A percentile compares a stretch with the other conserved stretches of the same genome.
Evolutionary conservation across 2,329 filamentous ascomycete species (phyloP).

Genomic region (Venturia carpophila): DNA sequence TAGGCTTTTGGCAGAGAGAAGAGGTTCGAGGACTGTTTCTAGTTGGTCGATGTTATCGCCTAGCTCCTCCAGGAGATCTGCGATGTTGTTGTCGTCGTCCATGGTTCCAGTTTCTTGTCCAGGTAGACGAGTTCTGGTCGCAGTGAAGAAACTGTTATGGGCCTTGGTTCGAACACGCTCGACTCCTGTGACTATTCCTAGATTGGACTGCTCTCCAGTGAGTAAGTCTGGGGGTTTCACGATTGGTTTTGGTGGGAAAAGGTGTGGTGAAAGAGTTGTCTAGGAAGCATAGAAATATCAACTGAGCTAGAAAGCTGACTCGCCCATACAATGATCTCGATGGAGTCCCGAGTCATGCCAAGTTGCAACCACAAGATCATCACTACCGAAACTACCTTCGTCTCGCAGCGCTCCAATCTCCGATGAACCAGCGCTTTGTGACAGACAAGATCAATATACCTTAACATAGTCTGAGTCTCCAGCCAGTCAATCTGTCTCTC

Average conservation of each 20-base stretch:
- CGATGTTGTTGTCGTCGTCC: background rate
- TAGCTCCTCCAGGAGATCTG: slow-evolving; percentile 59
- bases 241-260: too few relatives aligned
- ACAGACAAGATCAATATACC: background rate
- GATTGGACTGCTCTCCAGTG: too few relatives aligned
- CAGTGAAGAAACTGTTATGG: background rate
- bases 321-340: background rate
- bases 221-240: too few relatives aligned
- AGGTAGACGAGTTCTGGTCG: background rate
- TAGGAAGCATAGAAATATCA: background rate
- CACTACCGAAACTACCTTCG: background rate
- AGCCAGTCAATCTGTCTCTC: slow-evolving; percentile 37
- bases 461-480: background rate
- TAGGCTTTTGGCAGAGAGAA: slow-evolving; percentile 55
- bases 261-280: background rate
- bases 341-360: background rate
- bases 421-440: background rate
- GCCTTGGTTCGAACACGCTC: too few relatives aligned
- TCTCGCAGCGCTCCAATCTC: background rate
- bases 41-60: slow-evolving; percentile 73
- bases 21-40: slow-evolving; percentile 63
- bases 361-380: background rate
- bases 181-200: too few relatives aligned
- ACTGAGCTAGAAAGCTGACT: background rate
- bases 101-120: slow-evolving; percentile 3